A percentile compares a stretch with the other conserved stretches of the same genome.
These are phyloP conservation scores for Cyclospora cayetanensis DNA, from an alignment of 169 alveolate species.

Conservation along the genomic window DNA sequence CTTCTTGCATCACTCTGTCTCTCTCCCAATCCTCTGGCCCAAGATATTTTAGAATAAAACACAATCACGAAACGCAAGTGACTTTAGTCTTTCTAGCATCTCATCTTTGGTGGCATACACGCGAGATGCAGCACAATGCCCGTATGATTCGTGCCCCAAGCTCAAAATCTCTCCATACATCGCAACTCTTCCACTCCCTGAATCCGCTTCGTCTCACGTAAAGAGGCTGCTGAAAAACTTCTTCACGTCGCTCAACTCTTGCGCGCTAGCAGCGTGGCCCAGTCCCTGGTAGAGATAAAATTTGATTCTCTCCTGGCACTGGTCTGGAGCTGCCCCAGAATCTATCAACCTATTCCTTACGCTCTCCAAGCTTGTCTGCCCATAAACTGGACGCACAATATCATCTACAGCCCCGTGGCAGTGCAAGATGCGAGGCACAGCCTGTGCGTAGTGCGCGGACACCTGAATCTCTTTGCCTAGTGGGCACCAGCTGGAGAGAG, in stretches of 20 bases:
- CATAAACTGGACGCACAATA: conserved; percentile 43
- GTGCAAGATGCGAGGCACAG: conserved; percentile 66
- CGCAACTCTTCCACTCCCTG: no score
- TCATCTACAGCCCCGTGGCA: conserved; percentile 71
- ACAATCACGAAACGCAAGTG: no score
- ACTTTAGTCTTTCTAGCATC: no score
- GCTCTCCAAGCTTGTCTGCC: conserved; percentile 60
- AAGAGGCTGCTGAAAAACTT: no score
- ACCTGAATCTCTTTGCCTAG: conserved; percentile 35
- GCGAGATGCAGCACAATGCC: no score
- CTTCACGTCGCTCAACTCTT: conserved; percentile 27
- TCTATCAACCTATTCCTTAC: conserved; percentile 12
- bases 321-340: conserved; percentile 8
- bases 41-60: no score
- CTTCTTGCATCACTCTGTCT: no score
- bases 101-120: no score
- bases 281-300: conserved; percentile 46
- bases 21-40: no score
- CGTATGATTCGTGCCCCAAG: no score
- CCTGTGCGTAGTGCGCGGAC: conserved; percentile 10
- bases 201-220: no score
- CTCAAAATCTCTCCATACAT: no score
- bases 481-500: conserved; percentile 71
- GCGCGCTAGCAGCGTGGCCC: conserved; percentile 62
- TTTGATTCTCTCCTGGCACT: background rate